These are phyloP conservation scores for Leucocoprinus leucothites DNA, from an alignment of 768 basidiomycete species.

Conservation along the genomic window DNA sequence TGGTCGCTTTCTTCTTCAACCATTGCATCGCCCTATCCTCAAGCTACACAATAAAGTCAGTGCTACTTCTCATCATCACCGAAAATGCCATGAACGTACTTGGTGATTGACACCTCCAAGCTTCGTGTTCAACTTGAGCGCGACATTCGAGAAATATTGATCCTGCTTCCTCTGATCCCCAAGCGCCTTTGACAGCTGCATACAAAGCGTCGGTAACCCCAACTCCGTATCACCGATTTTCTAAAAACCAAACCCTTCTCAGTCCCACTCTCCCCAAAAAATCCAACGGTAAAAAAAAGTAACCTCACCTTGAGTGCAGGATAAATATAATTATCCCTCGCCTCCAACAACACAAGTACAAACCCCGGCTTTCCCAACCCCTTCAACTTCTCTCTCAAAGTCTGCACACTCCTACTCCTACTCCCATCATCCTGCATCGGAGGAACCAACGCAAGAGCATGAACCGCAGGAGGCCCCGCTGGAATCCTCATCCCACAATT, in stretches of 20 bases:
- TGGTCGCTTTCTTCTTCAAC: constrained; percentile 66
- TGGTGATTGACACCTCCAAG: constrained; percentile 79
- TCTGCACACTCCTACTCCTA: constrained; percentile 32
- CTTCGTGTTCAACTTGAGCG: constrained; percentile 80
- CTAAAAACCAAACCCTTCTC: constrained; percentile 26
- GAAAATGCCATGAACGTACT: constrained; percentile 21
- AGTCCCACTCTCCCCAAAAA: neutral
- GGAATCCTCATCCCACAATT: constrained; percentile 58
- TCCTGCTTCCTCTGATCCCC: constrained; percentile 55
- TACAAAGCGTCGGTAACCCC: constrained; percentile 76
- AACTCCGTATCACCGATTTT: constrained; percentile 68
- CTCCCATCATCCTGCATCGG: constrained; percentile 28
- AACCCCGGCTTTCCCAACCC: constrained; percentile 49
- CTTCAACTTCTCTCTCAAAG: constrained; percentile 40
- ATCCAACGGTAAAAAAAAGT: neutral
- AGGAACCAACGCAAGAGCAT: constrained; percentile 33
- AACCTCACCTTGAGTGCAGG: constrained; percentile 66
- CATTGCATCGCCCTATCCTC: constrained; percentile 55
- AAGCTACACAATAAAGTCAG: constrained; percentile 32
- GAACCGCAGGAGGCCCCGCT: constrained; percentile 27
- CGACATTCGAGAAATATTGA: constrained; percentile 81
- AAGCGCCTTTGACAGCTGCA: constrained; percentile 63
- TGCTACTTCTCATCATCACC: neutral
- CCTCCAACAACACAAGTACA: constrained; percentile 67
- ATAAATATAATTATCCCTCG: constrained; percentile 71